Evolutionary conservation across 2,329 filamentous ascomycete genomes (phyloP), one percentile per base, ranked within the genome.

Genomic region (Ophiostoma tasmaniense): DNA sequence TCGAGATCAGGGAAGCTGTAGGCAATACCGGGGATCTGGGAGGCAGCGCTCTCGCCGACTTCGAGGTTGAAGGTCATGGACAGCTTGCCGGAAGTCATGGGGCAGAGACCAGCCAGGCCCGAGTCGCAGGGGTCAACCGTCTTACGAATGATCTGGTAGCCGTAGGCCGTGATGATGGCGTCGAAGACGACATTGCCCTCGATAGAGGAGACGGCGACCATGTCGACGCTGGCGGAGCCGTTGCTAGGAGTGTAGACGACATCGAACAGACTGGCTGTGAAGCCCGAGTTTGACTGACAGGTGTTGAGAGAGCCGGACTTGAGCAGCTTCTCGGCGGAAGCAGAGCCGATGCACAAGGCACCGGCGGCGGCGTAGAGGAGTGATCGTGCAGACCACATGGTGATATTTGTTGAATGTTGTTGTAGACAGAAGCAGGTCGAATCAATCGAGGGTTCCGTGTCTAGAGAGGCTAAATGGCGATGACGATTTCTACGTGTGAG

Each of bases 1-100:
- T 96, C 92, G 66, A 96, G 82, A 79, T 96, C 92, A 65, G 92
- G 92, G 66, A 96, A 89, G 52, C 84, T 89, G 78, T 92, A 96
- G 64, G 91, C 89, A 74, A 96, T 92, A 64, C 85, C 83, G 69
- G 92, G 92, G 76, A 96, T 88, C 68, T 85, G 78, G 25, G 80
- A 79, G 72, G 89, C 80, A 37, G 89, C 84, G 67, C 82, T 80
- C 22, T 78, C 74, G 25, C 83, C 79, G 59, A 93, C 79, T 6
- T 80, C 79, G 45, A 91, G 77, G 75, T 90, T 90, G 75, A 90
- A 90, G 66, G 74, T 75, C 71, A 77, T 74, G 68, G 73, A 72
- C 67, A 78, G 74, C 70, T 88, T 86, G 71, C 90, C 91, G 4
- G 90, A 85, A 71, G 84, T 87, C 91, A 95, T 93, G 62, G 91